Conservation (phyloP, 225 moss, liverwort and hornwort genomes). For the Pseudisothecium myosuroides region DNA sequence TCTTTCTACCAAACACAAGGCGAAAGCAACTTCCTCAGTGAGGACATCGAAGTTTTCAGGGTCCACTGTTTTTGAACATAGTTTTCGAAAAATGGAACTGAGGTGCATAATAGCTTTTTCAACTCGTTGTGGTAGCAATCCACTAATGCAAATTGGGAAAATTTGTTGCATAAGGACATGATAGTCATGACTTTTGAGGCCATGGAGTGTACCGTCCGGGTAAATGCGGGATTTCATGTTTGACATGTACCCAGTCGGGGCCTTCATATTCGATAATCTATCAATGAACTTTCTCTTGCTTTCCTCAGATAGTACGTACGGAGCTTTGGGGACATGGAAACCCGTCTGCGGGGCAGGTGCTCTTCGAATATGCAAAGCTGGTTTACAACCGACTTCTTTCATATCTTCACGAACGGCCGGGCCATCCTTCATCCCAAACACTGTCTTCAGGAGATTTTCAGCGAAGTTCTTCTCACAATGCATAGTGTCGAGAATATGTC, state of each 20-base stretch:
- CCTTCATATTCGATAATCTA: accelerated
- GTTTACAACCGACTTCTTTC: background rate
- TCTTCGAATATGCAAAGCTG: accelerated
- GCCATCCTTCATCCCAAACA: background rate
- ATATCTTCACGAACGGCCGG: background rate
- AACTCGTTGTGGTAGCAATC: accelerated
- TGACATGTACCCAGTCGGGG: background rate
- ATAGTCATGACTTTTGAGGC: background rate
- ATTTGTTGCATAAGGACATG: background rate
- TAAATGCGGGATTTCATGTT: too few relatives aligned
- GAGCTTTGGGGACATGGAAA: background rate
- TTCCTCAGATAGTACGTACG: accelerated
- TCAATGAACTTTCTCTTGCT: accelerated
- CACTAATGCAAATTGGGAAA: accelerated
- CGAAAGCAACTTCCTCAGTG: accelerated
- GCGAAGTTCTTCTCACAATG: background rate
- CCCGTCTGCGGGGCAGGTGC: accelerated
- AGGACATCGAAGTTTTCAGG: accelerated
- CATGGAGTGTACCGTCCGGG: too few relatives aligned
- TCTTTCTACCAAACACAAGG: accelerated
- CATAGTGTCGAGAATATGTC: accelerated
- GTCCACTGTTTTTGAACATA: accelerated
- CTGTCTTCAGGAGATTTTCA: accelerated
- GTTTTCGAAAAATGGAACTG: accelerated
- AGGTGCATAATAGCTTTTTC: background rate